Evolutionary conservation across 305 asterid genomes (phyloP).

Genomic region (Fraxinus latifolia): DNA sequence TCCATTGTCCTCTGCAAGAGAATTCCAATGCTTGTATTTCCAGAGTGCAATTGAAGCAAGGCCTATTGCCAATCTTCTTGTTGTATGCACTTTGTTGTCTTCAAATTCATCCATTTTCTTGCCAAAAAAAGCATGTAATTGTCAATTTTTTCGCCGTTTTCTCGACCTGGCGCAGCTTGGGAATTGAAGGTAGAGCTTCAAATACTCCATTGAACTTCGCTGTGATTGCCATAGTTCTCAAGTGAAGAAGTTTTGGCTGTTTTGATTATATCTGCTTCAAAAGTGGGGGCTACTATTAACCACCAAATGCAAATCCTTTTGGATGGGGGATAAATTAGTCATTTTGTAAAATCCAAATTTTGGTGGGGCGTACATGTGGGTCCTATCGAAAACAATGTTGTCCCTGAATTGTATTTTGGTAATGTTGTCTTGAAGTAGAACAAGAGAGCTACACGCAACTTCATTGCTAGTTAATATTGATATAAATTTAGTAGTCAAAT

Average conservation of each 20-base stretch:
- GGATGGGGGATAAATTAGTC: conserved; percentile 25
- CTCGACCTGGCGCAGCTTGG: conserved; percentile 28
- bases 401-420: neutral
- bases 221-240: conserved; percentile 43
- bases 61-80: conserved; percentile 54
- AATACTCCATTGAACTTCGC: conserved; percentile 43
- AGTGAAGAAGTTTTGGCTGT: neutral
- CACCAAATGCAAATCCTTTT: conserved; percentile 44
- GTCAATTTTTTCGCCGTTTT: conserved; percentile 21
- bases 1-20: conserved; percentile 67
- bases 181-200: conserved; percentile 42
- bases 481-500: neutral
- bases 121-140: conserved; percentile 19
- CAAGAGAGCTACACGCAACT: neutral
- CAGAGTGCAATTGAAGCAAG: conserved; percentile 43
- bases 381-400: neutral
- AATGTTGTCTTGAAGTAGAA: neutral
- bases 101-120: conserved; percentile 37
- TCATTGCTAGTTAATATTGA: neutral
- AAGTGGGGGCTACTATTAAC: conserved; percentile 25
- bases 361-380: neutral
- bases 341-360: conserved; percentile 16
- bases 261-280: conserved; percentile 25
- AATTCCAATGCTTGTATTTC: conserved; percentile 31
- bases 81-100: conserved; percentile 25